A percentile compares a stretch with the other conserved stretches of the same genome.
Conservation (phyloP, 495 filamentous ascomycete genomes). For the Pseudevernia furfuracea region DNA sequence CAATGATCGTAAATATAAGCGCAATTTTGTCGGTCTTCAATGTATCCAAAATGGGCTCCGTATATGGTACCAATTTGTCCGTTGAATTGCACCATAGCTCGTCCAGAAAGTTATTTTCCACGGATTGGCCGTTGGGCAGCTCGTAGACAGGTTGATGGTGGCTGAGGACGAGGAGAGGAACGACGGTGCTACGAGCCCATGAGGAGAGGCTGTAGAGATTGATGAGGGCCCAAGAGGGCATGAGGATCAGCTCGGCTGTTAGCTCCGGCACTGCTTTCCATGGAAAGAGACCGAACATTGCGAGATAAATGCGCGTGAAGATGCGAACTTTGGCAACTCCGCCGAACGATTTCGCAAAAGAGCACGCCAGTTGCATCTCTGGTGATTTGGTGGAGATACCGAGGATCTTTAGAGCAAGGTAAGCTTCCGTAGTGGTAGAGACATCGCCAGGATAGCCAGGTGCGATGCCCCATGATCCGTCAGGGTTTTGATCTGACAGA, state of each 20-base stretch:
- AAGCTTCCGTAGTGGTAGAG: constrained; percentile 35
- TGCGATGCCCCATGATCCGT: constrained; percentile 39
- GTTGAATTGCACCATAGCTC: constrained; percentile 34
- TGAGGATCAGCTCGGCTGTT: constrained; percentile 36
- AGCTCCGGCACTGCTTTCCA: constrained; percentile 37
- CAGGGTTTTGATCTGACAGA: constrained; percentile 29
- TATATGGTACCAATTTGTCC: constrained; percentile 31
- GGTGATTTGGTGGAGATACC: constrained; percentile 20
- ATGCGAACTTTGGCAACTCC: constrained; percentile 36
- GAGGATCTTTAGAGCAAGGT: constrained; percentile 38
- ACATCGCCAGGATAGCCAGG: constrained; percentile 34
- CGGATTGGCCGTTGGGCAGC: constrained; percentile 31
- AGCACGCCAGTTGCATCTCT: constrained; percentile 29
- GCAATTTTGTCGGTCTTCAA: constrained; percentile 20
- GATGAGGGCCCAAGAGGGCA: constrained; percentile 27
- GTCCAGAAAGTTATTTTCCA: constrained; percentile 33
- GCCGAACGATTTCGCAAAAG: constrained; percentile 30
- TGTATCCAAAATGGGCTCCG: constrained; percentile 15
- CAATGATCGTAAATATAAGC: constrained; percentile 27
- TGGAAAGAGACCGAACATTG: constrained; percentile 38
- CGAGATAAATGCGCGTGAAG: constrained; percentile 36
- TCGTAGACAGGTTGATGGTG: constrained; percentile 35
- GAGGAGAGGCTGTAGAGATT: constrained; percentile 35
- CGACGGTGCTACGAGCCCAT: constrained; percentile 35
- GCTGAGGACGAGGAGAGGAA: constrained; percentile 34